Percentiles rank a stretch among this genome's conserved stretches.
Conservation (phyloP, 2,329 filamentous ascomycete genomes). For the Monilinia fructigena region DNA sequence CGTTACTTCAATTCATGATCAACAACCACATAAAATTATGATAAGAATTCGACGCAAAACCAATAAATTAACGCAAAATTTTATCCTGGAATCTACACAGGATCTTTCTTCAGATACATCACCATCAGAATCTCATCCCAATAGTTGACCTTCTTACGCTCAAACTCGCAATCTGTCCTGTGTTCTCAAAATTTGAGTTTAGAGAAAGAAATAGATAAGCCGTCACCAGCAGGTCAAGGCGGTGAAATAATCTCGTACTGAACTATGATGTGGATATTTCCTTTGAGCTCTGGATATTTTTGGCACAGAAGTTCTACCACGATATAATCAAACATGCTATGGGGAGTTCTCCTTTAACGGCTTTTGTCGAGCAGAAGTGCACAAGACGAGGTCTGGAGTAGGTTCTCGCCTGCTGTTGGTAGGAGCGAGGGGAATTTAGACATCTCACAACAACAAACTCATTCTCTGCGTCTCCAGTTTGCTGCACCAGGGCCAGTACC, state of each 20-base stretch:
- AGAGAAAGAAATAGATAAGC: neutral
- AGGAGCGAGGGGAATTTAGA: neutral
- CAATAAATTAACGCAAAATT: neutral
- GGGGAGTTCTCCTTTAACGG: too few relatives aligned
- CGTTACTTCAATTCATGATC: neutral
- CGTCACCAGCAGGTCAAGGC: too few relatives aligned
- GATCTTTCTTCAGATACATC: neutral
- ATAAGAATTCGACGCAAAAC: neutral
- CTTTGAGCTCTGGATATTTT: too few relatives aligned
- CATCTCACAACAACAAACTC: neutral
- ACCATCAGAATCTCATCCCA: too few relatives aligned
- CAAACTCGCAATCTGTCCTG: neutral
- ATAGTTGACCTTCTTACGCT: neutral
- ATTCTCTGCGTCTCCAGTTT: constrained; percentile 1
- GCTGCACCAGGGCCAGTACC: neutral
- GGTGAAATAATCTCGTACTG: too few relatives aligned
- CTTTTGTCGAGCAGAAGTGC: too few relatives aligned
- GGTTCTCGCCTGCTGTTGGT: neutral
- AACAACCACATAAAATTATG: neutral
- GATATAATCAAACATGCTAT: too few relatives aligned
- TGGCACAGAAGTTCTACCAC: too few relatives aligned
- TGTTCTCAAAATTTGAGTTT: neutral
- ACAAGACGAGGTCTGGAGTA: neutral
- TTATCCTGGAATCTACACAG: neutral
- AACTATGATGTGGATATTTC: too few relatives aligned